A percentile compares a stretch with the other conserved stretches of the same genome.
These are phyloP conservation scores for Termitomyces sp. DNA, from an alignment of 768 basidiomycete species.

Conservation along the genomic window DNA sequence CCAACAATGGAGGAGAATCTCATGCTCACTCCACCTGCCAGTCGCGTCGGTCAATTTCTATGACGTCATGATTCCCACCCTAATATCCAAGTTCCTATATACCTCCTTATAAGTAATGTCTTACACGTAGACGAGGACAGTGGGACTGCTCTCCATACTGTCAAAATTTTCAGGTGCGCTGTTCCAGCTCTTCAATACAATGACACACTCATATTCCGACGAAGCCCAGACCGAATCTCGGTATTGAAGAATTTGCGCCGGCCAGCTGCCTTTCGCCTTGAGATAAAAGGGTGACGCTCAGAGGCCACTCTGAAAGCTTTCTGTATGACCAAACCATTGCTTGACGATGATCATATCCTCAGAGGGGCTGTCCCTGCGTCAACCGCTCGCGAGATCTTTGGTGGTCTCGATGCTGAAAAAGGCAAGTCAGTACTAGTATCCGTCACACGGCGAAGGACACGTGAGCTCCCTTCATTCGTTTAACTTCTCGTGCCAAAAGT, in stretches of 20 bases:
- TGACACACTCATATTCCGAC: neutral
- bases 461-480: conserved; percentile 1
- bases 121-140: neutral
- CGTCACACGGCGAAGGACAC: neutral
- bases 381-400: neutral
- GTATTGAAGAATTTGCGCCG: neutral
- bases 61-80: neutral
- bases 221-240: neutral
- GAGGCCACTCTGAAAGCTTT: neutral
- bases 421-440: conserved; percentile 9
- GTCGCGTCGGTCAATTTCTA: too few relatives aligned
- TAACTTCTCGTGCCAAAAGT: neutral
- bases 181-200: neutral
- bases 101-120: neutral
- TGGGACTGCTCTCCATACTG: neutral
- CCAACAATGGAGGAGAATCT: too few relatives aligned
- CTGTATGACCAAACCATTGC: neutral
- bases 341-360: neutral
- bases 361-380: neutral
- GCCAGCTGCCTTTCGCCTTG: neutral
- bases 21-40: neutral
- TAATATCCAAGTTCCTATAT: neutral
- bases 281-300: neutral
- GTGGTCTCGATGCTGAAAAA: conserved; percentile 6
- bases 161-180: neutral